Evolutionary conservation across 352 stramenopile genomes (phyloP).

Genomic region (Phytophthora palmivora): DNA sequence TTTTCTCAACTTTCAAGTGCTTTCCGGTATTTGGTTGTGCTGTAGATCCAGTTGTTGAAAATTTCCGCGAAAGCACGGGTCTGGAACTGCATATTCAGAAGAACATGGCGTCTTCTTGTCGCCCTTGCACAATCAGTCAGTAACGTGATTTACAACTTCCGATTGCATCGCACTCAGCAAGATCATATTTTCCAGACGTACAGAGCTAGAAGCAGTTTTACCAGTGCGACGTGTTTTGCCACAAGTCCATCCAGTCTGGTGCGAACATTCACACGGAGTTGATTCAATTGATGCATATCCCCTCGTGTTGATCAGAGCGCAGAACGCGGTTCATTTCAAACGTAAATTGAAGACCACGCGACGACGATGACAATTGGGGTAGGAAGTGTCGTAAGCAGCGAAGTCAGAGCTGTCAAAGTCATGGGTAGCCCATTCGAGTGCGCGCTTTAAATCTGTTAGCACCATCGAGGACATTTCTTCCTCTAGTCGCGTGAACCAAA

Average conservation of each 20-base stretch:
- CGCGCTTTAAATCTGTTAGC: slow-evolving; percentile 38
- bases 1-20: slow-evolving; percentile 21
- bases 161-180: slow-evolving; percentile 36
- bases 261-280: not conserved
- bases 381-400: slow-evolving; percentile 21
- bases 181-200: slow-evolving; percentile 43
- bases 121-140: slow-evolving; percentile 7
- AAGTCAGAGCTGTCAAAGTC: not conserved
- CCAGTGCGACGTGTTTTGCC: slow-evolving; percentile 1
- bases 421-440: slow-evolving; percentile 31
- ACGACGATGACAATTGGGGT: slow-evolving; percentile 37
- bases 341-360: slow-evolving; percentile 38
- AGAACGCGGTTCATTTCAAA: slow-evolving; percentile 40
- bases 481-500: slow-evolving; percentile 69
- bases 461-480: slow-evolving; percentile 67
- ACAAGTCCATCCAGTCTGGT: slow-evolving; percentile 5
- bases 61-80: slow-evolving; percentile 28
- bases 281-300: not conserved
- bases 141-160: slow-evolving; percentile 20
- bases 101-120: slow-evolving; percentile 36
- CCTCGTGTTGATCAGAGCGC: not conserved
- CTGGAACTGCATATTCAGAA: slow-evolving; percentile 57
- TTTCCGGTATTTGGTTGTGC: slow-evolving; percentile 21
- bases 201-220: slow-evolving; percentile 1
- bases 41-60: not conserved